Percentiles rank a stretch among this genome's conserved stretches.
Conservation (phyloP, 2,329 filamentous ascomycete genomes). For the Hypoxylon sp. region DNA sequence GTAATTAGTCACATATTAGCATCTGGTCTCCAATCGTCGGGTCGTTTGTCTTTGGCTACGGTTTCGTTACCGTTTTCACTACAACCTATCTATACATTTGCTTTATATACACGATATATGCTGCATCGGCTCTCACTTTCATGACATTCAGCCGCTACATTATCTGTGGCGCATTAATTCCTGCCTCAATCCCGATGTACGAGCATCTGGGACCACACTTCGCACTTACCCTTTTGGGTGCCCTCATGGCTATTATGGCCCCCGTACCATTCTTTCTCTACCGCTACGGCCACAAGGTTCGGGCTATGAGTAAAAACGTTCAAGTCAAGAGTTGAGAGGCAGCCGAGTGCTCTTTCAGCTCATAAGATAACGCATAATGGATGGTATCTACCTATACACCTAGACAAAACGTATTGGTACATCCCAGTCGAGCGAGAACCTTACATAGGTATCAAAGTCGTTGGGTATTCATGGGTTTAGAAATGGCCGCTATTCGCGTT, state of each 20-base stretch:
- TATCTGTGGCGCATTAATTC: constrained; percentile 54
- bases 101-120: constrained; percentile 58
- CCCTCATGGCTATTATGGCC: constrained; percentile 55
- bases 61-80: constrained; percentile 59
- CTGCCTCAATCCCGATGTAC: constrained; percentile 15
- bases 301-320: constrained; percentile 36
- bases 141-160: constrained; percentile 59
- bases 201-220: neutral
- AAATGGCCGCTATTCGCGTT: neutral
- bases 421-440: no score
- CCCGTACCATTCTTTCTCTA: constrained; percentile 62
- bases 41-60: constrained; percentile 57
- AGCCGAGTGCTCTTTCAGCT: neutral
- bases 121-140: constrained; percentile 58
- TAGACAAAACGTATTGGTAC: neutral
- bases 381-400: neutral
- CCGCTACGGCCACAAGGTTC: constrained; percentile 53
- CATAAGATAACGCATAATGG: neutral
- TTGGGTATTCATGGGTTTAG: neutral
- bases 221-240: constrained; percentile 46
- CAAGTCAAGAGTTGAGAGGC: neutral
- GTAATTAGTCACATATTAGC: constrained; percentile 38
- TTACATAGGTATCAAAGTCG: no score
- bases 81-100: constrained; percentile 63
- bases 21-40: constrained; percentile 58